Percentiles rank a stretch among this genome's conserved stretches.
These are phyloP conservation scores for Verbena officinalis DNA, from an alignment of 257 asterid genomes.

Conservation along the genomic window DNA sequence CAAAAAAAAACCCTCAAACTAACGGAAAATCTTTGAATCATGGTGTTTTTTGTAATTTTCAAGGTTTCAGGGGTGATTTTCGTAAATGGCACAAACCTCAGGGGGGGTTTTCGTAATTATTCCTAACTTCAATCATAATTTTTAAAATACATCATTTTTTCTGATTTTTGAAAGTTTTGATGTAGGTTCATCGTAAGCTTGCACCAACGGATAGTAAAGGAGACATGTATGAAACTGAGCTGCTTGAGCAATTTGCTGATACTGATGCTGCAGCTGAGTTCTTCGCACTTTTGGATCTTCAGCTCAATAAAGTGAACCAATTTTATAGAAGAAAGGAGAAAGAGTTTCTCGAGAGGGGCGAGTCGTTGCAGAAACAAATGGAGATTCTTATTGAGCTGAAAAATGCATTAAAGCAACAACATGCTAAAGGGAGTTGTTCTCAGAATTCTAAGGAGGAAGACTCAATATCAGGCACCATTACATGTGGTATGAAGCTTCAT, in stretches of 20 bases:
- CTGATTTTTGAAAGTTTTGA: neutral
- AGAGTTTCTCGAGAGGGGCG: slow-evolving; percentile 85
- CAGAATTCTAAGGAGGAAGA: slow-evolving; percentile 63
- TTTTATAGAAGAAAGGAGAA: slow-evolving; percentile 72
- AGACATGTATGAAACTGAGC: slow-evolving; percentile 79
- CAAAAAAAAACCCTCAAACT: too few species aligned
- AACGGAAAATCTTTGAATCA: too few species aligned
- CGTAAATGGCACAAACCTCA: too few species aligned
- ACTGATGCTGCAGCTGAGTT: slow-evolving; percentile 73
- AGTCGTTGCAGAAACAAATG: slow-evolving; percentile 78
- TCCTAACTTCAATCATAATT: too few species aligned
- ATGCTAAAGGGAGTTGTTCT: slow-evolving; percentile 41
- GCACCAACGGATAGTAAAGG: slow-evolving; percentile 49
- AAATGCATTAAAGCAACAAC: slow-evolving; percentile 43
- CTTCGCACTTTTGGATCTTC: slow-evolving; percentile 77
- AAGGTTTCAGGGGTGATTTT: too few species aligned
- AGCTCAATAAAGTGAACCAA: slow-evolving; percentile 94
- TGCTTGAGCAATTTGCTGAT: slow-evolving; percentile 78
- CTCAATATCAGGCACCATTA: slow-evolving; percentile 79
- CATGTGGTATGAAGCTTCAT: slow-evolving; percentile 58
- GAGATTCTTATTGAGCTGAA: slow-evolving; percentile 78
- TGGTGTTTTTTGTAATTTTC: too few species aligned
- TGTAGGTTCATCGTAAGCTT: slow-evolving; percentile 74
- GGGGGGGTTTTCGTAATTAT: too few species aligned
- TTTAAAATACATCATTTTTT: too few species aligned